Evolutionary conservation across 1,284 basidiomycete genomes (phyloP).

Genomic region (Cutaneotrichosporon arboriforme): DNA sequence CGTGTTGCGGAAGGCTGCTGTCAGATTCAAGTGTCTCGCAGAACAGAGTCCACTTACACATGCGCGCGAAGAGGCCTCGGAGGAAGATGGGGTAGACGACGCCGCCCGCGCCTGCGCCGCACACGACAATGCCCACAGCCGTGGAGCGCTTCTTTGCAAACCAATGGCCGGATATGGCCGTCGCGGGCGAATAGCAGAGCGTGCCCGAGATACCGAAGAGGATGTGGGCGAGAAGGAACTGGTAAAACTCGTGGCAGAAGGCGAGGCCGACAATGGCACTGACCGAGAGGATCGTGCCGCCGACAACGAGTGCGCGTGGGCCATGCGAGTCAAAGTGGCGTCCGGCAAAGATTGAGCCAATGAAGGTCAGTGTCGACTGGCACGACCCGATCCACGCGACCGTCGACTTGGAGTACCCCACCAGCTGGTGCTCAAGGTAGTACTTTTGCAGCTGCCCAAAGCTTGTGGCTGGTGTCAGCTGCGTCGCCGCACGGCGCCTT

Average conservation of each 20-base stretch:
- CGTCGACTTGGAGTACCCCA: slow-evolving; percentile 12
- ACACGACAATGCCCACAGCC: slow-evolving; percentile 41
- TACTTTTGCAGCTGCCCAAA: slow-evolving; percentile 24
- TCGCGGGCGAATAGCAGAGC: slow-evolving; percentile 39
- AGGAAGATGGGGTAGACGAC: slow-evolving; percentile 43
- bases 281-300: slow-evolving; percentile 25
- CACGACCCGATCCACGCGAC: slow-evolving; percentile 26
- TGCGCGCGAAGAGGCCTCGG: slow-evolving; percentile 29
- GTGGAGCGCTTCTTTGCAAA: slow-evolving; percentile 38
- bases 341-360: slow-evolving; percentile 25
- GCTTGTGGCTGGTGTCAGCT: slow-evolving; percentile 22
- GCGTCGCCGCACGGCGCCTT: slow-evolving; percentile 17
- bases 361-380: slow-evolving; percentile 20
- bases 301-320: slow-evolving; percentile 15
- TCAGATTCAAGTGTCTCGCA: background rate
- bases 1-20: slow-evolving; percentile 19
- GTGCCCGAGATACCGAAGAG: slow-evolving; percentile 37
- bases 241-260: slow-evolving; percentile 43
- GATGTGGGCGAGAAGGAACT: slow-evolving; percentile 42
- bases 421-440: slow-evolving; percentile 22
- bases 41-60: slow-evolving; percentile 31
- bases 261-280: slow-evolving; percentile 35
- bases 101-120: slow-evolving; percentile 42
- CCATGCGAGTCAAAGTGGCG: slow-evolving; percentile 26
- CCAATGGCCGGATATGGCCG: slow-evolving; percentile 45